Conservation (phyloP, 179 eudicot genomes). For the Amaranthus tricolor region DNA sequence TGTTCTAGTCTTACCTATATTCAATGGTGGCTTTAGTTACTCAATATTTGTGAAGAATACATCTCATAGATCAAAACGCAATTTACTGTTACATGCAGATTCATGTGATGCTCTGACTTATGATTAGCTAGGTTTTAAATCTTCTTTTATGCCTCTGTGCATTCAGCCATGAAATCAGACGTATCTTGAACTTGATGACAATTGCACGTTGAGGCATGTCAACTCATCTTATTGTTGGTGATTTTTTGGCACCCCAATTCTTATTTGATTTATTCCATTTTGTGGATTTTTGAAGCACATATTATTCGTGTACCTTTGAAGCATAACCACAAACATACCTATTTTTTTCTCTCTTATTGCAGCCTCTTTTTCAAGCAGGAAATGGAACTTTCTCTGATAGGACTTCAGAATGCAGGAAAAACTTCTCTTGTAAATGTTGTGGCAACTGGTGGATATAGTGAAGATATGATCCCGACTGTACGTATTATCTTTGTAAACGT, state of each 20-base stretch:
- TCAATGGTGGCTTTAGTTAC: background rate
- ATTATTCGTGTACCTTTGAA: background rate
- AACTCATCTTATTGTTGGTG: background rate
- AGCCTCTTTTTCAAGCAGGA: conserved; percentile 99
- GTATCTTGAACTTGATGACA: background rate
- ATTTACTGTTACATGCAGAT: background rate
- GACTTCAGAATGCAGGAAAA: conserved; percentile 98
- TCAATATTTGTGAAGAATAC: background rate
- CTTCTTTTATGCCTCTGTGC: background rate
- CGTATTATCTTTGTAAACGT: conserved; percentile 28
- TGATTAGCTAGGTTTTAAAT: background rate
- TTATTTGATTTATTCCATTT: background rate
- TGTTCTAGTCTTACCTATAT: background rate
- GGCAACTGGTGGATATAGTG: conserved; percentile 98
- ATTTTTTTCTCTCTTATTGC: conserved; percentile 22
- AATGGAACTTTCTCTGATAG: conserved; percentile 97
- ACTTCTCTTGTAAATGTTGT: conserved; percentile 97
- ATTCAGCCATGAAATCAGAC: background rate
- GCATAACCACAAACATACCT: conserved; percentile 19
- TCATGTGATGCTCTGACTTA: background rate
- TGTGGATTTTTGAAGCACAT: background rate
- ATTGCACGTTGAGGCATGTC: background rate
- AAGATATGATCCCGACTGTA: conserved; percentile 98
- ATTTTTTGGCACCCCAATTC: background rate
- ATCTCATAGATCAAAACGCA: background rate